A percentile compares a stretch with the other conserved stretches of the same genome.
Evolutionary conservation across 345 rosid species (phyloP).

Genomic region (Sapria himalayana): DNA sequence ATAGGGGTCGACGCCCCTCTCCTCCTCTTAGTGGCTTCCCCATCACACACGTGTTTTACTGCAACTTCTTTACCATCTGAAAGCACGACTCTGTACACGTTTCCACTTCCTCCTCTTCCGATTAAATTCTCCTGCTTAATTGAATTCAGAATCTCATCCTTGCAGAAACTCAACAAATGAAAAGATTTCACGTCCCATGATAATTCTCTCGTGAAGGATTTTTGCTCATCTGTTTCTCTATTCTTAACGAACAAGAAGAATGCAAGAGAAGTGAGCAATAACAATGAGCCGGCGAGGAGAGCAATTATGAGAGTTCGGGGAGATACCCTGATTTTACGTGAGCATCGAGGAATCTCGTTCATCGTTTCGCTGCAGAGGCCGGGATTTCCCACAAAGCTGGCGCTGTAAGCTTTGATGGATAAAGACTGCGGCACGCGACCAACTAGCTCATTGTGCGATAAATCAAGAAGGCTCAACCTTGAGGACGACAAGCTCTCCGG

Average conservation of each 20-base stretch:
- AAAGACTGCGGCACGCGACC: slow-evolving; percentile 56
- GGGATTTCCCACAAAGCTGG: slow-evolving; percentile 54
- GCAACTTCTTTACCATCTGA: slow-evolving; percentile 62
- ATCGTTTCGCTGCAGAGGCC: slow-evolving; percentile 48
- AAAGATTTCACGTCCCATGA: slow-evolving; percentile 74
- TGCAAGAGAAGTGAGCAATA: slow-evolving; percentile 34
- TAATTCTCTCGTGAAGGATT: slow-evolving; percentile 37
- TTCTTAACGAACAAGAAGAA: slow-evolving; percentile 33
- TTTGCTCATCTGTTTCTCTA: slow-evolving; percentile 23
- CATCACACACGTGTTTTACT: slow-evolving; percentile 54
- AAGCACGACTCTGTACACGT: slow-evolving; percentile 52
- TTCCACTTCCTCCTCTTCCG: slow-evolving; percentile 82
- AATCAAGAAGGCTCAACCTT: slow-evolving; percentile 67
- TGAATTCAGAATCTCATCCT: slow-evolving; percentile 73
- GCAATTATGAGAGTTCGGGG: slow-evolving; percentile 26
- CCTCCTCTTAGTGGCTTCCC: slow-evolving; percentile 14
- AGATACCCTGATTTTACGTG: slow-evolving; percentile 20
- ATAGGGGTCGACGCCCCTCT: slow-evolving; percentile 42
- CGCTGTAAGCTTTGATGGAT: slow-evolving; percentile 42
- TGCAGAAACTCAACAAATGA: slow-evolving; percentile 41
- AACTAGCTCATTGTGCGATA: slow-evolving; percentile 35
- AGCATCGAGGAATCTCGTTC: slow-evolving; percentile 32
- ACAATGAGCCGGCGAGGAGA: slow-evolving; percentile 21
- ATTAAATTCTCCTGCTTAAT: slow-evolving; percentile 69
- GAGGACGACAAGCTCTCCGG: slow-evolving; percentile 47